Conservation (phyloP, 1,284 basidiomycete species). For the Trametes sp. region DNA sequence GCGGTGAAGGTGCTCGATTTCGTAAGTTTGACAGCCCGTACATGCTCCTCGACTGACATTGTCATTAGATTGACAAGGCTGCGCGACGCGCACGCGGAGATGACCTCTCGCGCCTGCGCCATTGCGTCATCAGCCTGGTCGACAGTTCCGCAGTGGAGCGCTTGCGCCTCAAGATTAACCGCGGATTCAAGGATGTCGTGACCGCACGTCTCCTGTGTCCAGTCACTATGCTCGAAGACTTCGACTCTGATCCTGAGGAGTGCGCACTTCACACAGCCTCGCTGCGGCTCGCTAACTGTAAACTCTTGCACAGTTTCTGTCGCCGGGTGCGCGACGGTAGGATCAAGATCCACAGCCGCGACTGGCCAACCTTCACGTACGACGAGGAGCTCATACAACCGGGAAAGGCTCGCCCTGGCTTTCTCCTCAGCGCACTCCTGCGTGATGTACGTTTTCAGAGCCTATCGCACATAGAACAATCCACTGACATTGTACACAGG, state of each 20-base stretch:
- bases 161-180: background rate
- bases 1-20: background rate
- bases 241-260: conserved; percentile 6
- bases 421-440: background rate
- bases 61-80: background rate
- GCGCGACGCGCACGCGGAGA: too few relatives aligned
- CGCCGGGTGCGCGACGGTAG: background rate
- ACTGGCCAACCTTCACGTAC: background rate
- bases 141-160: background rate
- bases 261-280: too few relatives aligned
- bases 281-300: too few relatives aligned
- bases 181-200: conserved; percentile 4
- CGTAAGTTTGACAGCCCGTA: background rate
- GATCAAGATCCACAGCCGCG: background rate
- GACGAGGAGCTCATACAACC: background rate
- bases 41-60: background rate
- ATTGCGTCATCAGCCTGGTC: background rate
- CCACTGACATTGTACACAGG: background rate
- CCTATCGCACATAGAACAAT: background rate
- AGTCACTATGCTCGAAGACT: background rate
- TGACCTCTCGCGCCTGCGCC: background rate
- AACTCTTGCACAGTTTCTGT: background rate
- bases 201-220: conserved; percentile 7
- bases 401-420: background rate
- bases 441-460: background rate